Conservation (phyloP, 2,329 filamentous ascomycete species). For the Colletotrichum tofieldiae region DNA sequence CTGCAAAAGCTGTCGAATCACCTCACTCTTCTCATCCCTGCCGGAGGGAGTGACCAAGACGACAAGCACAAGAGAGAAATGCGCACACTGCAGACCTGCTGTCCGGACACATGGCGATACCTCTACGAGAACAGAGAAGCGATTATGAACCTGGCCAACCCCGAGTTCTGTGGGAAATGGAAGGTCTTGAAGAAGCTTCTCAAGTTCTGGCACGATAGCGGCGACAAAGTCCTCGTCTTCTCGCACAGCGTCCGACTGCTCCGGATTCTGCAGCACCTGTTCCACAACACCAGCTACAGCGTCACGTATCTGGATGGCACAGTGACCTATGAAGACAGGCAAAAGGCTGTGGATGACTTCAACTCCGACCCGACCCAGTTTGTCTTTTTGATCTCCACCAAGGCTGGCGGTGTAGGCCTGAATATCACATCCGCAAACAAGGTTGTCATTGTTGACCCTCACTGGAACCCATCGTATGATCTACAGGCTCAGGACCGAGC, state of each 20-base stretch:
- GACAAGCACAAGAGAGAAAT: constrained; percentile 87
- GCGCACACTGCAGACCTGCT: constrained; percentile 79
- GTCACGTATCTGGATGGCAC: constrained; percentile 92
- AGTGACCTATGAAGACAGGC: constrained; percentile 86
- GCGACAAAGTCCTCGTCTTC: constrained; percentile 96
- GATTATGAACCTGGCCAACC: constrained; percentile 85
- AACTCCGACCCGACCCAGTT: constrained; percentile 91
- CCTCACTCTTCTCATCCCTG: constrained; percentile 87
- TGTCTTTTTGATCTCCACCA: constrained; percentile 95
- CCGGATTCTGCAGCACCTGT: constrained; percentile 86
- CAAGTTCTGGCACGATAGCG: constrained; percentile 89
- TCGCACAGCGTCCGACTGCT: constrained; percentile 91
- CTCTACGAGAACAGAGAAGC: constrained; percentile 84
- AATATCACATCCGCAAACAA: constrained; percentile 99
- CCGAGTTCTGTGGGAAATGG: constrained; percentile 98
- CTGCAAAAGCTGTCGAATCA: constrained; percentile 94
- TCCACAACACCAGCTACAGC: constrained; percentile 90
- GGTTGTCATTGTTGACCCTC: constrained; percentile 95
- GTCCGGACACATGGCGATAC: constrained; percentile 82
- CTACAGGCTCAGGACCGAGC: constrained; percentile 96
- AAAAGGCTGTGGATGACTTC: constrained; percentile 88
- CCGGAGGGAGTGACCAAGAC: constrained; percentile 68
- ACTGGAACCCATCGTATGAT: constrained; percentile 97
- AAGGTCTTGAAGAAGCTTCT: constrained; percentile 89
- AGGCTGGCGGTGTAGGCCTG: constrained; percentile 91